Evolutionary conservation across 257 asterid genomes (phyloP).

Genomic region (Orobanche coerulescens): DNA sequence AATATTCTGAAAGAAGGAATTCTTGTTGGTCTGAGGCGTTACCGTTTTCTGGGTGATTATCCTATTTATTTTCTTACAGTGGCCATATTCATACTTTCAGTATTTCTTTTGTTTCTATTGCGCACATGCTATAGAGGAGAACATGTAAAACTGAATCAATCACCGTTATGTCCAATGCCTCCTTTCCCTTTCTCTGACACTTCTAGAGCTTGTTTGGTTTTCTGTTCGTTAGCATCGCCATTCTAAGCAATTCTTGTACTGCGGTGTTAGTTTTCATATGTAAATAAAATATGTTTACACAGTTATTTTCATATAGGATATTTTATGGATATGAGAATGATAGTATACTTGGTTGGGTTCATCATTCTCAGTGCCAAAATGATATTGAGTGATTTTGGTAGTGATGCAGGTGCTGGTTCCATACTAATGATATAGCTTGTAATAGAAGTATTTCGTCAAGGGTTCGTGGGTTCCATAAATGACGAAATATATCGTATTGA

Average conservation of each 20-base stretch:
- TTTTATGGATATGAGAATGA: too few species aligned
- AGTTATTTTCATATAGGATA: too few species aligned
- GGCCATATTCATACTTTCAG: not conserved
- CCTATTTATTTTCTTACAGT: slow-evolving; percentile 12
- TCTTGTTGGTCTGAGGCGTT: slow-evolving; percentile 62
- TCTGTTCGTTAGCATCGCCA: not conserved
- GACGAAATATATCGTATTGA: too few species aligned
- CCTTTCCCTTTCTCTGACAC: not conserved
- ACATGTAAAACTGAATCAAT: slow-evolving; percentile 6
- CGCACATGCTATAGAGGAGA: not conserved
- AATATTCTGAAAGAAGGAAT: slow-evolving; percentile 48
- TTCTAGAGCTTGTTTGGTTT: not conserved
- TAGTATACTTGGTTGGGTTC: too few species aligned
- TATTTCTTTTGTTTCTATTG: not conserved
- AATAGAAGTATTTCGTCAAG: too few species aligned
- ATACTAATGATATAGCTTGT: too few species aligned
- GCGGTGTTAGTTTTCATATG: not conserved
- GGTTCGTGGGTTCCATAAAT: too few species aligned
- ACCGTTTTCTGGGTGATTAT: slow-evolving; percentile 58
- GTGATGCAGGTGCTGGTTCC: too few species aligned
- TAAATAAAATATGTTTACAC: too few species aligned
- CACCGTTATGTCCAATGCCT: not conserved
- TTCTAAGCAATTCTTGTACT: not conserved
- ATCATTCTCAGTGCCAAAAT: too few species aligned
- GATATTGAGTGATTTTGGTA: too few species aligned